Evolutionary conservation across 768 basidiomycete genomes (phyloP).

Genomic region (Lactarius hengduanensis): DNA sequence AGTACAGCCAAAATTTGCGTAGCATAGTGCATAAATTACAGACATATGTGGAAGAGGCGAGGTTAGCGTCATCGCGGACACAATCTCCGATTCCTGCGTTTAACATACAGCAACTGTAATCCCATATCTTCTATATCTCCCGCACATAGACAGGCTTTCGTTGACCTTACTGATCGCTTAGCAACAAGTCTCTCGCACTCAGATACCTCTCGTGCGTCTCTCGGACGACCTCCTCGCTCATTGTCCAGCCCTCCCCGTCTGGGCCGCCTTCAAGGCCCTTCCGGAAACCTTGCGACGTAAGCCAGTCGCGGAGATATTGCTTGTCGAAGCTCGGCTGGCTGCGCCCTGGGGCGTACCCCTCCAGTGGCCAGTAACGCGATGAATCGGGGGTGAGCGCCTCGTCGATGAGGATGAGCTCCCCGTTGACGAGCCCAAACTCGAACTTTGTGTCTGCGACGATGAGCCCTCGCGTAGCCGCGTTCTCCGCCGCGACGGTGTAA

Average conservation of each 20-base stretch:
- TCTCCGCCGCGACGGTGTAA: constrained; percentile 71
- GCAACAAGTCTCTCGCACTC: constrained; percentile 66
- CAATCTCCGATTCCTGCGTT: background rate
- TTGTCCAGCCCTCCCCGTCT: constrained; percentile 71
- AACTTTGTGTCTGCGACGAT: constrained; percentile 99
- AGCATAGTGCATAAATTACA: constrained; percentile 68
- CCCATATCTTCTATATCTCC: background rate
- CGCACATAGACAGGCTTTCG: background rate
- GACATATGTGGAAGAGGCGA: constrained; percentile 57
- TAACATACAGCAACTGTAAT: constrained; percentile 10
- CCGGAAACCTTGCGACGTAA: constrained; percentile 67
- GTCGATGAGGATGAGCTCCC: constrained; percentile 82
- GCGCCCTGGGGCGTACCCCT: constrained; percentile 67
- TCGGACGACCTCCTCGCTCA: constrained; percentile 70
- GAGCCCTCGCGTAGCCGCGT: constrained; percentile 72
- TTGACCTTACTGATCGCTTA: constrained; percentile 5
- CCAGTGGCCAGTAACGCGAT: constrained; percentile 92
- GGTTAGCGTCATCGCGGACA: constrained; percentile 24
- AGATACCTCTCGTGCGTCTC: constrained; percentile 78
- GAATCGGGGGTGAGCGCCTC: constrained; percentile 98
- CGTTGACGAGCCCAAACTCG: constrained; percentile 83
- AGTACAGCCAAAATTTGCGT: constrained; percentile 77
- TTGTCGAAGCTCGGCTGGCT: constrained; percentile 94
- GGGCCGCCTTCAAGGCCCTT: constrained; percentile 79
- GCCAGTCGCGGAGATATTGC: constrained; percentile 92